phyloP scores from a whole-genome alignment of 2,329 filamentous ascomycete species.

The Epichloe gansuensis region DNA sequence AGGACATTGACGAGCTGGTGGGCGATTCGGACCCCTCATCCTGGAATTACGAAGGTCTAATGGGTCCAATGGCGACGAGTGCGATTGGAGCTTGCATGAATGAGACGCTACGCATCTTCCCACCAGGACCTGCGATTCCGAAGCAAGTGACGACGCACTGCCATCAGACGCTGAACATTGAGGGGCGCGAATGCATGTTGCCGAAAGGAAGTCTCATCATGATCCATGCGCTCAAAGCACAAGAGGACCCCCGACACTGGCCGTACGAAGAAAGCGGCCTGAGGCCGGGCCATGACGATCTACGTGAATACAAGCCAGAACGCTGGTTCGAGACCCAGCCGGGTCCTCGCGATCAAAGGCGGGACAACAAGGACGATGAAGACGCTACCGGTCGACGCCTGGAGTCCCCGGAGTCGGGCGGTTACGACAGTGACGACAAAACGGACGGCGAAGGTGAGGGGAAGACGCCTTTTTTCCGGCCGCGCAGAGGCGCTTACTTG shows the following conservation, averaged over 20 bases:
- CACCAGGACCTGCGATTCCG: slow-evolving; percentile 58
- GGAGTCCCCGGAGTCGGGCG: slow-evolving; percentile 19
- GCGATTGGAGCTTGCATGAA: slow-evolving; percentile 66
- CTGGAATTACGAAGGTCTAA: slow-evolving; percentile 59
- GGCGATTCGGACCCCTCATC: slow-evolving; percentile 41
- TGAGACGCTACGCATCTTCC: slow-evolving; percentile 61
- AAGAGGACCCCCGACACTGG: slow-evolving; percentile 67
- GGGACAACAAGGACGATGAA: slow-evolving; percentile 7
- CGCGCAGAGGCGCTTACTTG: slow-evolving; percentile 40
- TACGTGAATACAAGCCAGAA: slow-evolving; percentile 58
- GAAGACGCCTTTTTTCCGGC: slow-evolving; percentile 50
- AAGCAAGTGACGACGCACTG: slow-evolving; percentile 42
- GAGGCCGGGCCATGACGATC: slow-evolving; percentile 35
- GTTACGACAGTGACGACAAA: slow-evolving; percentile 28
- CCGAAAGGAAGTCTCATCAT: slow-evolving; percentile 44
- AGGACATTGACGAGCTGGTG: slow-evolving; percentile 54
- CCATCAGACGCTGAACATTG: slow-evolving; percentile 45
- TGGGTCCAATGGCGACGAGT: slow-evolving; percentile 53
- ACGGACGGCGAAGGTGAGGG: slow-evolving; percentile 43
- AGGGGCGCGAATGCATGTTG: slow-evolving; percentile 44
- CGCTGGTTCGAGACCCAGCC: slow-evolving; percentile 46
- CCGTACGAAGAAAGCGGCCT: slow-evolving; percentile 35
- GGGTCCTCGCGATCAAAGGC: slow-evolving; percentile 5
- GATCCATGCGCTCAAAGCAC: slow-evolving; percentile 41
- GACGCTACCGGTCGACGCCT: not conserved